phyloP scores from a whole-genome alignment of 495 filamentous ascomycete species.

The Xylaria longipes region DNA sequence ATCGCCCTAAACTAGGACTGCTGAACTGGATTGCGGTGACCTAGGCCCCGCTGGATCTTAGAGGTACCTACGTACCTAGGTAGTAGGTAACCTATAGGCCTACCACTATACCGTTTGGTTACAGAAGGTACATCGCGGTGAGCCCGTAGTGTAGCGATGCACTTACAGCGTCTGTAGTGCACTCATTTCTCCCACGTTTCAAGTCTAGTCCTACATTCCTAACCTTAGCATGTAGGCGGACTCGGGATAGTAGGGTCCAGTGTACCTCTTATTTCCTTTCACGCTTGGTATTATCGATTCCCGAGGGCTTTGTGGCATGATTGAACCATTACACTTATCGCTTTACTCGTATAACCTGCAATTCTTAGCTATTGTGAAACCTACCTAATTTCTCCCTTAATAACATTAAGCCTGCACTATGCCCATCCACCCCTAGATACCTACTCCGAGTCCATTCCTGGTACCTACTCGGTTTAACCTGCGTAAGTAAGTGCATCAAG shows the following conservation, averaged over 20 bases:
- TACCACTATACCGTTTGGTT: background rate
- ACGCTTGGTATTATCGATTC: background rate
- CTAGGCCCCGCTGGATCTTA: background rate
- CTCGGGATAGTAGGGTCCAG: background rate
- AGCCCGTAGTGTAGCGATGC: background rate
- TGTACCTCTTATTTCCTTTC: slow-evolving; percentile 6
- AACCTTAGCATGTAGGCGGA: background rate
- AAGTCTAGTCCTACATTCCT: background rate
- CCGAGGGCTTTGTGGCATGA: background rate
- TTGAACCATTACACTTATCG: background rate
- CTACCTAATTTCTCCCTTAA: slow-evolving; percentile 1
- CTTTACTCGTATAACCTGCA: background rate
- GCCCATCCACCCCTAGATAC: background rate
- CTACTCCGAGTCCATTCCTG: background rate
- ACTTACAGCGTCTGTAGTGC: background rate
- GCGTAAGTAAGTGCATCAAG: background rate
- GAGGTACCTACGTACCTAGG: background rate
- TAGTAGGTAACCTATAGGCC: background rate
- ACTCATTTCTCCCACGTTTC: background rate
- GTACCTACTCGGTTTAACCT: background rate
- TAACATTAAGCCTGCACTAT: background rate
- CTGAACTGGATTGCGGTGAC: background rate
- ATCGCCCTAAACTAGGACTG: slow-evolving; percentile 2
- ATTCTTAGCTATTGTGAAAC: slow-evolving; percentile 4
- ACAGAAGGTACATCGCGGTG: background rate